Base-by-base conservation (phyloP, 129 eudicot genomes). In the carrot (Daucus carota) region DNA sequence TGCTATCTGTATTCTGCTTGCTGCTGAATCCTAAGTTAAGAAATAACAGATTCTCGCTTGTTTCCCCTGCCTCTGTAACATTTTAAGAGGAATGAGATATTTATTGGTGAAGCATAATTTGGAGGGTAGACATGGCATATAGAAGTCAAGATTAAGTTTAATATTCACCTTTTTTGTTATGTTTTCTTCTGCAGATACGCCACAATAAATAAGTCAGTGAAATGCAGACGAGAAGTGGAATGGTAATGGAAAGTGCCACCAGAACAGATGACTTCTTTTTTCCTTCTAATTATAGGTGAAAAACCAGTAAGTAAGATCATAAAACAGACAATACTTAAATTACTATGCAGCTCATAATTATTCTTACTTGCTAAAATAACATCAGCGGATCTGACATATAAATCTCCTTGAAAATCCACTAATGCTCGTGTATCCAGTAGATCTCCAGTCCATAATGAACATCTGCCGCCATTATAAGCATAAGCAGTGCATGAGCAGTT, bases 401-500 rank as follows among this genome's bases (percentile, higher is more conserved):
- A 28, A 42, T 70, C 36, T 40, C 18, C 74, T 70, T 43, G 50
- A 70, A 36, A 70, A 42, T 43, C 8, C 16, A n/a, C 10, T 20
- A 10, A 26, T 70, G 28, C 52, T 26, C 18, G 33, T 62, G 32
- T 34, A 70, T 70, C 74, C 74, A 70, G 28, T 16, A 70, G 54
- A 70, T 70, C 31, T 6, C 54, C 33, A 14, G 31, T 70, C 74
- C 74, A 70, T 22, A 70, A 12, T 26, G 31, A 70, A 42, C 74
- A 70, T 41, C 22, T 15, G 43, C 54, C 52, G 22, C 50, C 43
- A 42, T 43, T 70, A 18, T 69, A 69, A 69, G 74, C 50, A 42
- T 70, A 70, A 42, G 74, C 74, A 41, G 50, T 70, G 74, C 74
- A 70, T 32, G 74, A 70, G 48, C 74, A 70, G 54, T 70, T 70